Evolutionary conservation across 2,329 filamentous ascomycete genomes (phyloP).

Genomic region (Aspergillus sp.): DNA sequence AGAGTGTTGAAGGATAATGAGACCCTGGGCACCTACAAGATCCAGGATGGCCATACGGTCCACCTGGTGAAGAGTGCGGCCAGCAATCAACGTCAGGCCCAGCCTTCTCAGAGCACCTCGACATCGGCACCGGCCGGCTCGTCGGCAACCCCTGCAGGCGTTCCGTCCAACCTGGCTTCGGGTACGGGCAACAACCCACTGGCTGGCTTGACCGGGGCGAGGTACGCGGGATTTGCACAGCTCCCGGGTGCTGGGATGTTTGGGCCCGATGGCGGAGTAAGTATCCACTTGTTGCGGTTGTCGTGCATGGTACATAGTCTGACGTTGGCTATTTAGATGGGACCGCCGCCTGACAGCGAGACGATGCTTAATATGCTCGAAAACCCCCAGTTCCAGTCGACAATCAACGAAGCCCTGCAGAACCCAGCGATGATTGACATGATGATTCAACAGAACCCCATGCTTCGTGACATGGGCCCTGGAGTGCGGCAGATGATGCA

Average conservation of each 20-base stretch:
- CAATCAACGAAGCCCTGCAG: constrained; percentile 88
- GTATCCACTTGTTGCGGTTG: constrained; percentile 34
- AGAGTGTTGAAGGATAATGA: constrained; percentile 94
- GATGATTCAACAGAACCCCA: constrained; percentile 86
- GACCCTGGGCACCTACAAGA: constrained; percentile 75
- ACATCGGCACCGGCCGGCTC: constrained; percentile 24
- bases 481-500: constrained; percentile 76
- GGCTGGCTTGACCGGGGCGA: constrained; percentile 79
- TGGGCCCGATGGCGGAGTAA: constrained; percentile 85
- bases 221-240: constrained; percentile 85
- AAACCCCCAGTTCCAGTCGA: constrained; percentile 75
- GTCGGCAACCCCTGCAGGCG: constrained; percentile 28
- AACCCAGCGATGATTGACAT: constrained; percentile 92
- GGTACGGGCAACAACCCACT: constrained; percentile 72
- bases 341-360: constrained; percentile 72
- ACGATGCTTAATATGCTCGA: constrained; percentile 75
- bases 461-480: constrained; percentile 61
- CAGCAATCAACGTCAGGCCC: constrained; percentile 62
- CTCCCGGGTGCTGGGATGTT: constrained; percentile 83
- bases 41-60: constrained; percentile 90
- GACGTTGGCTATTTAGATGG: constrained; percentile 56
- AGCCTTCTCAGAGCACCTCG: constrained; percentile 40
- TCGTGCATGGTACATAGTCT: constrained; percentile 1
- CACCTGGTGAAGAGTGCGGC: constrained; percentile 94
- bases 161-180: constrained; percentile 40